Evolutionary conservation across 2,329 filamentous ascomycete genomes (phyloP).

Genomic region (Penicillium brevicompactum): DNA sequence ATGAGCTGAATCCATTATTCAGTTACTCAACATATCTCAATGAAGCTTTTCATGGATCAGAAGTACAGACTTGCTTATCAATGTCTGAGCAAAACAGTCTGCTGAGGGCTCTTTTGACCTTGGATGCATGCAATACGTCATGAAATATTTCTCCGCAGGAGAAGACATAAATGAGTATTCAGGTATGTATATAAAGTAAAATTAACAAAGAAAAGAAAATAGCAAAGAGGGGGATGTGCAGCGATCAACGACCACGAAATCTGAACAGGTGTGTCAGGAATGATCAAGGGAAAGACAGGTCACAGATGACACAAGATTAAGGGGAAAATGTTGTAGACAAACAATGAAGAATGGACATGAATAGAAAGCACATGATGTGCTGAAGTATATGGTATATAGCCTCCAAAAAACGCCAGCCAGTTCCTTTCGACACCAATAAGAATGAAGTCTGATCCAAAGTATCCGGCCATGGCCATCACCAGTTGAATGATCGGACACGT

Average conservation of each 20-base stretch:
- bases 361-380: not conserved
- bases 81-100: too few species aligned
- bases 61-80: too few species aligned
- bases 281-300: not conserved
- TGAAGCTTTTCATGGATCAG: too few species aligned
- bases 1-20: too few species aligned
- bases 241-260: not conserved
- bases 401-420: not conserved
- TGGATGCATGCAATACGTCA: too few species aligned
- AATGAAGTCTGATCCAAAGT: not conserved
- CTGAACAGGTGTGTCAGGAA: not conserved
- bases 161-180: too few species aligned
- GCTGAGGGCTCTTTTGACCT: too few species aligned
- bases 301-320: not conserved
- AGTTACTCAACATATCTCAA: too few species aligned
- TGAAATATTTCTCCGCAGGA: too few species aligned
- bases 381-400: not conserved
- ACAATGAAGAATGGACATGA: not conserved
- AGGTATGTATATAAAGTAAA: too few species aligned
- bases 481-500: not conserved
- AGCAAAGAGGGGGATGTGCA: too few species aligned
- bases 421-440: not conserved
- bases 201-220: too few species aligned
- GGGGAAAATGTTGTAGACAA: not conserved
- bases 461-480: not conserved